Percentiles rank a stretch among this genome's conserved stretches.
phyloP scores from a whole-genome alignment of 2,329 filamentous ascomycete genomes.

The Ascochyta clinopodiicola region DNA sequence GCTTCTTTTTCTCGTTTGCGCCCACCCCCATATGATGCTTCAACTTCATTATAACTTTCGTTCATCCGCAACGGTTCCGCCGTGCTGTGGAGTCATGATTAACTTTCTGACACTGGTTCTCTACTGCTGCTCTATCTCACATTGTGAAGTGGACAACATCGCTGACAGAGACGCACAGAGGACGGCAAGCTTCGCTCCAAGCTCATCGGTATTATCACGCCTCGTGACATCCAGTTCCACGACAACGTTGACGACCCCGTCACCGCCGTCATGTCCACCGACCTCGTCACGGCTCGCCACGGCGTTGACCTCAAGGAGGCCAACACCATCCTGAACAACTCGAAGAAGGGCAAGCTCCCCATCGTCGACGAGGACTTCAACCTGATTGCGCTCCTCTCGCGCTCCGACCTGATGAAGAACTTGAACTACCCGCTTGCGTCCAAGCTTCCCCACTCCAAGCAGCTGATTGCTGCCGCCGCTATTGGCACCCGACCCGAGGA shows the following conservation, averaged over 20 bases:
- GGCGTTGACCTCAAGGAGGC: slow-evolving; percentile 87
- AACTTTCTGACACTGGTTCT: slow-evolving; percentile 55
- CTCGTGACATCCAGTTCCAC: slow-evolving; percentile 98
- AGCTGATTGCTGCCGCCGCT: slow-evolving; percentile 92
- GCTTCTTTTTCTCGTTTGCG: slow-evolving; percentile 21
- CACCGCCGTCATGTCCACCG: slow-evolving; percentile 91
- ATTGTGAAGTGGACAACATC: slow-evolving; percentile 7
- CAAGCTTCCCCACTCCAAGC: slow-evolving; percentile 95
- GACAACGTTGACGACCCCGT: slow-evolving; percentile 74
- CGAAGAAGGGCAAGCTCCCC: slow-evolving; percentile 98
- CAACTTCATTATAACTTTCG: slow-evolving; percentile 93
- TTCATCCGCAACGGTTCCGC: slow-evolving; percentile 96
- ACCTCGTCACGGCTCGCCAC: slow-evolving; percentile 84
- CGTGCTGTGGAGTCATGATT: slow-evolving; percentile 78
- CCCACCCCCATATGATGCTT: slow-evolving; percentile 71
- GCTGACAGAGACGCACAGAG: slow-evolving; percentile 63
- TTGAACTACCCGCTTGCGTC: slow-evolving; percentile 95
- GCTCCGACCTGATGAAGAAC: slow-evolving; percentile 97
- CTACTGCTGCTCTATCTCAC: slow-evolving; percentile 4
- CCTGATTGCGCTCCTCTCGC: slow-evolving; percentile 60
- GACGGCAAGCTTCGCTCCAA: slow-evolving; percentile 92
- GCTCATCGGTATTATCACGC: slow-evolving; percentile 96
- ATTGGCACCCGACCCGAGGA: slow-evolving; percentile 96
- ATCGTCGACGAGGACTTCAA: slow-evolving; percentile 86
- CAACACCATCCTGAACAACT: slow-evolving; percentile 90